Evolutionary conservation across 164 flowering plant genomes (phyloP), one percentile per base, ranked within the genome.

Genomic region (Cinnamomum micranthum): DNA sequence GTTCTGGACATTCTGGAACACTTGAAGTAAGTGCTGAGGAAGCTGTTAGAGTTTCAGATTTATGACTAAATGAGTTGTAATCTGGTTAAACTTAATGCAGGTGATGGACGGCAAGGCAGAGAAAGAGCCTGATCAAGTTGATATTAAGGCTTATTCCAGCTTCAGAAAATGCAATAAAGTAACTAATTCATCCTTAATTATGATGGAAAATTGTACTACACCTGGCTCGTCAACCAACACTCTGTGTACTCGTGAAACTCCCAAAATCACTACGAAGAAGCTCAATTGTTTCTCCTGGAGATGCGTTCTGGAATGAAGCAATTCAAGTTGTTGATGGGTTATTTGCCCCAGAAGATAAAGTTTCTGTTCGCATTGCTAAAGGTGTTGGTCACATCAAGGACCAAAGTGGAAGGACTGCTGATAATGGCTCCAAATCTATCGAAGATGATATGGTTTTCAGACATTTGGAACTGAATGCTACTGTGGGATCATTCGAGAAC

Each of bases 291-390:
- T 95, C 99, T 77, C 99, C 98, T 65, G 99, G 99, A 77, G 99
- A 95, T 77, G 86, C 86, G 73, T 95, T 95, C 65, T 95, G 99
- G 98, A 83, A 86, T 73, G 99, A 95, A 84, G 99, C 97, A 73
- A 88, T 95, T 65, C 84, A 86, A 85, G 79, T 95, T 71, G 99
- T 86, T 51, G 98, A 95, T 86, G 94, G 91, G 70, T 74, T 91
- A 69, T 76, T 79, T 81, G 80, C 63, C 73, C 86, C 86, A 64
- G 70, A 41, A 22, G 83, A 80, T 62, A 72, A 73, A 67, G 33
- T 67, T 63, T 64, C 76, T 79, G 78, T 65, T 64, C 81, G 79
- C 59, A 76, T 64, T 71, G 75, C 27, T 2, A 80, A 76, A 76
- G 78, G 78, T 58, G 33, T 50, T 68, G 51, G 64, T 78, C 33